Evolutionary conservation across 768 basidiomycete species (phyloP).

Genomic region (Fibroporia radiculosa): DNA sequence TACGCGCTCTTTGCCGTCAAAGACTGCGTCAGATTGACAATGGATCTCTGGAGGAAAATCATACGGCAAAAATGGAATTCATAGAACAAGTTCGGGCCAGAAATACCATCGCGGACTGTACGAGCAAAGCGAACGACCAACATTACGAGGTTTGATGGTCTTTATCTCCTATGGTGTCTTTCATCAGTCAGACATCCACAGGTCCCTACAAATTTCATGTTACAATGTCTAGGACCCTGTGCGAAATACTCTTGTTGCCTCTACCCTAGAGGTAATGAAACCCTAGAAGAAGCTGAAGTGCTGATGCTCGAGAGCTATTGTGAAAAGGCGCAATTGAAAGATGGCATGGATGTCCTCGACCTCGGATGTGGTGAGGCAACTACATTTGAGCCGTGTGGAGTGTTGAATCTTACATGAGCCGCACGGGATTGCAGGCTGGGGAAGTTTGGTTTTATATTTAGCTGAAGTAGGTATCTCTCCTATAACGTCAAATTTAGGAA

Average conservation of each 20-base stretch:
- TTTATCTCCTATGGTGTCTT: constrained; percentile 20
- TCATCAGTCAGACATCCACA: constrained; percentile 17
- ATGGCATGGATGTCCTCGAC: constrained; percentile 58
- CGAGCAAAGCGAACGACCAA: constrained; percentile 67
- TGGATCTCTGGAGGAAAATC: constrained; percentile 51
- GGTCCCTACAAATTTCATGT: constrained; percentile 56
- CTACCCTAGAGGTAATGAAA: constrained; percentile 53
- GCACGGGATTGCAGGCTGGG: constrained; percentile 43
- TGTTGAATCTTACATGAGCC: background rate
- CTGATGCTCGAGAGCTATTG: constrained; percentile 64
- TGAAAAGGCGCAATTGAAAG: constrained; percentile 50
- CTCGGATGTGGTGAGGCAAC: constrained; percentile 50
- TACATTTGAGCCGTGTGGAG: background rate
- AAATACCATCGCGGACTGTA: constrained; percentile 48
- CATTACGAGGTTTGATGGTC: constrained; percentile 80
- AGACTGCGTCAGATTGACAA: constrained; percentile 53
- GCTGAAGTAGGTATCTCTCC: constrained; percentile 38
- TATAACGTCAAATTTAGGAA: too few relatives aligned
- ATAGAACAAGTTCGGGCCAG: constrained; percentile 47
- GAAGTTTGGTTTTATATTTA: constrained; percentile 59
- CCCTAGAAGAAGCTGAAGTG: constrained; percentile 54
- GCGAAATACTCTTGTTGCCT: constrained; percentile 64
- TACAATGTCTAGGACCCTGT: constrained; percentile 55
- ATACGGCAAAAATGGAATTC: constrained; percentile 60
- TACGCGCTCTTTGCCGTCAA: constrained; percentile 42